These are phyloP conservation scores for Linnemannia hyalina DNA, from an alignment of 192 early-diverging fungal species.

Conservation along the genomic window DNA sequence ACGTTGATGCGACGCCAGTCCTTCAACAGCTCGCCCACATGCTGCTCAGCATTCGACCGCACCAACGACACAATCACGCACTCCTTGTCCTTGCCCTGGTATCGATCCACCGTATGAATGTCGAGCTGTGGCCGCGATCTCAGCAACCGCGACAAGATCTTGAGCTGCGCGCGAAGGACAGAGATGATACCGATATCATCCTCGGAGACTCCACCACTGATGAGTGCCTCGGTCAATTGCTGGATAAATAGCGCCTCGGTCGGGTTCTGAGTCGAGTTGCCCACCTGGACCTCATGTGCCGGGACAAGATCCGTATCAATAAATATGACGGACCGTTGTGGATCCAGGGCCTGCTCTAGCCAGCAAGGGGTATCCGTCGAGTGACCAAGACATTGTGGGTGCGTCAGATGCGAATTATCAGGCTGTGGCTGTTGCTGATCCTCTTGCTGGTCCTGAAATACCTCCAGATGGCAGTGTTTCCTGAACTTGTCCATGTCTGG, in stretches of 20 bases:
- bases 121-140: constrained; percentile 66
- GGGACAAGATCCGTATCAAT: constrained; percentile 83
- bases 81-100: constrained; percentile 94
- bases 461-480: constrained; percentile 28
- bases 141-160: constrained; percentile 62
- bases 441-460: not conserved
- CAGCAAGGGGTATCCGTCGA: constrained; percentile 64
- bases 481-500: constrained; percentile 41
- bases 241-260: constrained; percentile 76
- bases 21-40: constrained; percentile 86
- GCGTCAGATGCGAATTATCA: not conserved
- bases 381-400: not conserved
- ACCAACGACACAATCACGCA: constrained; percentile 93
- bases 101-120: constrained; percentile 91
- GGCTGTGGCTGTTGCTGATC: not conserved
- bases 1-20: constrained; percentile 97
- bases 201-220: constrained; percentile 74
- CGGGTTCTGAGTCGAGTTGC: constrained; percentile 76
- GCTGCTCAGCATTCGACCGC: constrained; percentile 77
- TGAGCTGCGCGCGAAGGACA: constrained; percentile 83
- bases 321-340: constrained; percentile 79
- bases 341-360: constrained; percentile 75
- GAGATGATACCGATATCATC: constrained; percentile 86
- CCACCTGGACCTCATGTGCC: constrained; percentile 68
- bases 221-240: constrained; percentile 65